Conservation (phyloP, 306 rosid genomes). For the Heteromeles arbutifolia region DNA sequence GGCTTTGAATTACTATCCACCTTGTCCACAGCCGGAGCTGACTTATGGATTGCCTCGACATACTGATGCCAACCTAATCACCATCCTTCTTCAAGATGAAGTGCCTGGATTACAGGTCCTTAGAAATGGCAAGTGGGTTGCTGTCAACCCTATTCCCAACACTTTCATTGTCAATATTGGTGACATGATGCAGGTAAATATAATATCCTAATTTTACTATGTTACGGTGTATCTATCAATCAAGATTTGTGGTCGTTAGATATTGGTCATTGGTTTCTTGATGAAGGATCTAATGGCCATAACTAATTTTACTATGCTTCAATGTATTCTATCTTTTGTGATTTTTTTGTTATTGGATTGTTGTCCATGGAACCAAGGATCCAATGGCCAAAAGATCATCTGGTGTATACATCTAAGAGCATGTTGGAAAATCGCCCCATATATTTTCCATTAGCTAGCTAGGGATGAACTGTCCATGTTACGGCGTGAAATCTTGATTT, state of each 20-base stretch:
- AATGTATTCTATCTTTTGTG: too few relatives aligned
- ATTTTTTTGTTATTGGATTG: too few relatives aligned
- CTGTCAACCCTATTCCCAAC: slow-evolving; percentile 41
- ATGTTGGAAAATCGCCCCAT: not conserved
- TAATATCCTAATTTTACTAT: not conserved
- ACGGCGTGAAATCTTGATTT: not conserved
- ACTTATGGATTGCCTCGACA: slow-evolving; percentile 49
- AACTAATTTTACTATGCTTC: too few relatives aligned
- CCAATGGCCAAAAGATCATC: too few relatives aligned
- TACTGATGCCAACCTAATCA: slow-evolving; percentile 43
- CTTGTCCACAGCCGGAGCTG: slow-evolving; percentile 51
- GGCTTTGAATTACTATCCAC: slow-evolving; percentile 54
- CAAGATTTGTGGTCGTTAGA: not conserved
- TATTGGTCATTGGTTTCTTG: not conserved
- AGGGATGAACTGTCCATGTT: too few relatives aligned
- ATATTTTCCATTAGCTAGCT: not conserved
- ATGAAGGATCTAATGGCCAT: not conserved
- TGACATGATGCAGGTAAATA: slow-evolving; percentile 49
- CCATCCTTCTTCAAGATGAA: slow-evolving; percentile 44
- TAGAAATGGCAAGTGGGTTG: slow-evolving; percentile 34
- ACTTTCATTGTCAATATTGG: slow-evolving; percentile 46
- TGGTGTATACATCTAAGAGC: too few relatives aligned
- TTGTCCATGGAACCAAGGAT: too few relatives aligned
- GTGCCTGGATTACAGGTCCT: slow-evolving; percentile 52
- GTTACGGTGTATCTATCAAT: not conserved